Conservation (phyloP, 108 stramenopile species). For the Poteriospumella lacustris region DNA sequence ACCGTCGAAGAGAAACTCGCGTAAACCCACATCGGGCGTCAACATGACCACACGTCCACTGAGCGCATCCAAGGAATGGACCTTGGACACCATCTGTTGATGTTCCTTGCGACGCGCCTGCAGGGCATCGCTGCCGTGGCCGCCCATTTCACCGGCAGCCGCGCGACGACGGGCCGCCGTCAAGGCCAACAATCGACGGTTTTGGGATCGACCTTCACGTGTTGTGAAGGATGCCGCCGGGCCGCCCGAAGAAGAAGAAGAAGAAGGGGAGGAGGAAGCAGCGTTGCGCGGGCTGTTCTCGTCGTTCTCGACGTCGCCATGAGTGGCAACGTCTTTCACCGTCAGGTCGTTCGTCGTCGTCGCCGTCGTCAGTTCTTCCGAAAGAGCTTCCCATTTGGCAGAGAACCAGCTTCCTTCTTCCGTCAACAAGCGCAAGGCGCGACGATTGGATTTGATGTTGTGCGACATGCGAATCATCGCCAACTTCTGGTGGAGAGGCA, state of each 20-base stretch:
- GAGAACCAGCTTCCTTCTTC: conserved; percentile 5
- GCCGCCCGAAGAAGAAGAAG: too few relatives aligned
- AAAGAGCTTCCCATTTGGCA: conserved; percentile 2
- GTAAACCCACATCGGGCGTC: conserved; percentile 52
- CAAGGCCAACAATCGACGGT: too few relatives aligned
- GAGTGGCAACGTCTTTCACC: too few relatives aligned
- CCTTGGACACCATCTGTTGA: background rate
- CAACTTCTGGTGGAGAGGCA: conserved; percentile 23
- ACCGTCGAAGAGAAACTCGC: conserved; percentile 57
- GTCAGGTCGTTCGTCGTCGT: too few relatives aligned
- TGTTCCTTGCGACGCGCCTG: background rate
- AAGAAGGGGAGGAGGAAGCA: too few relatives aligned
- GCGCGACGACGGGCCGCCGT: too few relatives aligned
- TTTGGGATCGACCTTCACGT: too few relatives aligned
- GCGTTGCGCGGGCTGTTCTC: too few relatives aligned
- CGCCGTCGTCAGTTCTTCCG: background rate
- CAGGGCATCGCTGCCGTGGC: too few relatives aligned
- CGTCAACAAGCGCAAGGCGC: background rate
- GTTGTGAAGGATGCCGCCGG: too few relatives aligned
- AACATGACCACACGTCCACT: conserved; percentile 51
- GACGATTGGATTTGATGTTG: background rate
- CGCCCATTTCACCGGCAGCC: too few relatives aligned
- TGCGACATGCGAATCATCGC: conserved; percentile 13
- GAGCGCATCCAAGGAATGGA: background rate
- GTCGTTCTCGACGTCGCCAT: too few relatives aligned